Evolutionary conservation across 805 yeast genomes (phyloP).

Genomic region (Kodamaea restingae): DNA sequence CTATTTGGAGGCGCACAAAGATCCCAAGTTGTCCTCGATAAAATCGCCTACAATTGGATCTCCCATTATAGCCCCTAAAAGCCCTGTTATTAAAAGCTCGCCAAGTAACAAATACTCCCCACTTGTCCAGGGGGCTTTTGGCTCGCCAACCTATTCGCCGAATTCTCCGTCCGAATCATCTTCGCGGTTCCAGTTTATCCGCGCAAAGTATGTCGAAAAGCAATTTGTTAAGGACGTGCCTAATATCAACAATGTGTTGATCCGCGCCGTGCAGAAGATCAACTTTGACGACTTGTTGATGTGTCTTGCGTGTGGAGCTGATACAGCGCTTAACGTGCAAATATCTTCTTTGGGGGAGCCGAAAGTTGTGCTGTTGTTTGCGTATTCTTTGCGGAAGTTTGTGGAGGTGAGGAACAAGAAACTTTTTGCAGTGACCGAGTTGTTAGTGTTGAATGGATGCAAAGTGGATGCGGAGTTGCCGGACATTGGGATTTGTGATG

Average conservation of each 20-base stretch:
- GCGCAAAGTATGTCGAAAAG: conserved; percentile 59
- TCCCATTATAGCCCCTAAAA: too few species aligned
- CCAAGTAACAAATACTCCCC: too few species aligned
- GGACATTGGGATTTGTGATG: conserved; percentile 37
- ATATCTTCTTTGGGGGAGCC: conserved; percentile 16
- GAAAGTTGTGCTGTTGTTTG: conserved; percentile 28
- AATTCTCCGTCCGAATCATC: conserved; percentile 23
- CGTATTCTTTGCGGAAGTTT: conserved; percentile 51
- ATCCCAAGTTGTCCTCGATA: neutral
- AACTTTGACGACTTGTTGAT: conserved; percentile 42
- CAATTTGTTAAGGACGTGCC: conserved; percentile 33
- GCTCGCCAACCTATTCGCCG: neutral
- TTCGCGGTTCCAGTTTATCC: conserved; percentile 52
- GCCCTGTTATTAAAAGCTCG: too few species aligned
- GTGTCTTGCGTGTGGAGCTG: conserved; percentile 46
- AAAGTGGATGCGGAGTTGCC: conserved; percentile 36
- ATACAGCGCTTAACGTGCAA: conserved; percentile 39
- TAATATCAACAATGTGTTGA: conserved; percentile 33
- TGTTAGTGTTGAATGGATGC: conserved; percentile 55
- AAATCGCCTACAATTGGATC: too few species aligned
- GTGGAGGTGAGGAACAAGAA: conserved; percentile 14
- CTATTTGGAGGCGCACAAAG: conserved; percentile 47
- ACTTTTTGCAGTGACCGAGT: conserved; percentile 49
- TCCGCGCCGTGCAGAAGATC: conserved; percentile 52
- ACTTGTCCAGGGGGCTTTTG: neutral